Percentiles rank a stretch among this genome's conserved stretches.
Evolutionary conservation across 164 flowering plant genomes (phyloP).

Genomic region (Stephania yunnanensis): DNA sequence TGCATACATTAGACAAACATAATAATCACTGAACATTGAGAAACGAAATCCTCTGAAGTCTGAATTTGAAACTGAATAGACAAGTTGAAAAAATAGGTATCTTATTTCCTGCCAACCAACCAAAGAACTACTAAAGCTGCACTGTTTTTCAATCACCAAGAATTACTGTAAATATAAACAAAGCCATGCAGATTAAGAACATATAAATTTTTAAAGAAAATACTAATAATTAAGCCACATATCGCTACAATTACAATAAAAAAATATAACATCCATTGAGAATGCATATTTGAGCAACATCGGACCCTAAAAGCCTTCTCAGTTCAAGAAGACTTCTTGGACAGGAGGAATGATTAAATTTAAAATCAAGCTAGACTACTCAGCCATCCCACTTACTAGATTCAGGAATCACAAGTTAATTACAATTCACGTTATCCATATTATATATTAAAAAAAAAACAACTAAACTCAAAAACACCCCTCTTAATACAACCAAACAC

Average conservation of each 20-base stretch:
- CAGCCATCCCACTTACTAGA: neutral
- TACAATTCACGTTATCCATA: neutral
- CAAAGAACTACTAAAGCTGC: neutral
- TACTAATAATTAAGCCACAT: neutral
- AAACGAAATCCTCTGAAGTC: neutral
- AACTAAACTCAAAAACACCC: neutral
- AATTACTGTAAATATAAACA: neutral
- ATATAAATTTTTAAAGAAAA: neutral
- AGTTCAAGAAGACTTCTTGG: neutral
- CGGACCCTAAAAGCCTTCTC: neutral
- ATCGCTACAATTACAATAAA: neutral
- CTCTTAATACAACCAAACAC: neutral
- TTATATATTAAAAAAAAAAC: too few relatives aligned
- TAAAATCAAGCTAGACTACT: neutral
- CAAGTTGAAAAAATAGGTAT: neutral
- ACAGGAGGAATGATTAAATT: neutral
- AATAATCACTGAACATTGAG: neutral
- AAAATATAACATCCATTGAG: neutral
- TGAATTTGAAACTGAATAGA: neutral
- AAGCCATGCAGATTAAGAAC: neutral
- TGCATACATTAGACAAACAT: conserved; percentile 24
- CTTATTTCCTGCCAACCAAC: neutral
- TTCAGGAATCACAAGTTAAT: neutral
- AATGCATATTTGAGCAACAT: neutral
- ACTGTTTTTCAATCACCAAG: neutral